Conservation (phyloP, 2,329 filamentous ascomycete species). For the Pseudogymnoascus sp. region DNA sequence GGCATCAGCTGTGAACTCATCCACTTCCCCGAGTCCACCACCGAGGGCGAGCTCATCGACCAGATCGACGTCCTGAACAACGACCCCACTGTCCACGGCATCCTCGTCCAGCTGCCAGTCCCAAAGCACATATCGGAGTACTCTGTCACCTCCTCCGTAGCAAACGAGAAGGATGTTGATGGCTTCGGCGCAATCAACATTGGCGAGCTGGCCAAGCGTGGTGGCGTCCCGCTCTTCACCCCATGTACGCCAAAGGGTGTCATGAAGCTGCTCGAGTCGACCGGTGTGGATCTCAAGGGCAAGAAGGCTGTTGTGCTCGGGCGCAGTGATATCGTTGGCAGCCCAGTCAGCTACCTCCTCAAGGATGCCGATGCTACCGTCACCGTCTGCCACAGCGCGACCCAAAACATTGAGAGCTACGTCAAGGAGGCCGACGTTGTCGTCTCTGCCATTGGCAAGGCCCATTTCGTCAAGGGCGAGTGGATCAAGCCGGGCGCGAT, state of each 20-base stretch:
- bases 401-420: constrained; percentile 62
- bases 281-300: constrained; percentile 73
- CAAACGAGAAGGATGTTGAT: constrained; percentile 94
- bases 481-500: constrained; percentile 94
- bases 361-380: constrained; percentile 96
- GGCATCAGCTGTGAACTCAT: constrained; percentile 83
- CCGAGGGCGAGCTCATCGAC: constrained; percentile 79
- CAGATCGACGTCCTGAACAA: constrained; percentile 78
- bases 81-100: constrained; percentile 77
- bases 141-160: constrained; percentile 78
- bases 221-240: constrained; percentile 79
- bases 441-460: constrained; percentile 82
- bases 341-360: constrained; percentile 89
- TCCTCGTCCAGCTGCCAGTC: constrained; percentile 87
- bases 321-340: constrained; percentile 94
- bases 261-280: constrained; percentile 82
- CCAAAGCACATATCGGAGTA: constrained; percentile 89
- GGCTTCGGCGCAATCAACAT: constrained; percentile 93
- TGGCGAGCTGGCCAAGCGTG: constrained; percentile 91
- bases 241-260: constrained; percentile 97
- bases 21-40: constrained; percentile 73
- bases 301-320: constrained; percentile 94
- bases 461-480: constrained; percentile 84
- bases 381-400: constrained; percentile 91
- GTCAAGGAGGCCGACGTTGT: constrained; percentile 83